Percentiles rank a stretch among this genome's conserved stretches.
phyloP scores from a whole-genome alignment of 345 rosid genomes.

The Citrus cavaleriei region DNA sequence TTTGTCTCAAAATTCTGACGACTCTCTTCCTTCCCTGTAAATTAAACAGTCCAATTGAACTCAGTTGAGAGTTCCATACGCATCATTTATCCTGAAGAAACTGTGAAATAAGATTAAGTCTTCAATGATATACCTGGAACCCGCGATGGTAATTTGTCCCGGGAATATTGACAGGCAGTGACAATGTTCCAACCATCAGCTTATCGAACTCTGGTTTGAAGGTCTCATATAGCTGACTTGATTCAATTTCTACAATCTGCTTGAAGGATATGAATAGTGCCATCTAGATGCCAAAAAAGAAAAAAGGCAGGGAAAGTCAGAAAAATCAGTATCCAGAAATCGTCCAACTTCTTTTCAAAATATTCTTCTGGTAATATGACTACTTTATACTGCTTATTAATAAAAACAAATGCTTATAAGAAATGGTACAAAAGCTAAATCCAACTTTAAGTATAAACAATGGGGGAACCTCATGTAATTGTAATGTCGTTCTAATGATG shows the following conservation, averaged over 20 bases:
- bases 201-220: conserved; percentile 65
- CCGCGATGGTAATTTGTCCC: conserved; percentile 74
- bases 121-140: conserved; percentile 43
- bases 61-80: neutral
- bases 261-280: conserved; percentile 54
- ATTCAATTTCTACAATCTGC: conserved; percentile 49
- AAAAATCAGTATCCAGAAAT: neutral
- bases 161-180: conserved; percentile 73
- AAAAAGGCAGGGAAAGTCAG: neutral
- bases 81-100: neutral
- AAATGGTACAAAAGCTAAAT: neutral
- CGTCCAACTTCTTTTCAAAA: neutral
- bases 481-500: neutral
- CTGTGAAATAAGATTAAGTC: neutral
- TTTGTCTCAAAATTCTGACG: conserved; percentile 32
- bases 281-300: conserved; percentile 40
- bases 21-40: conserved; percentile 59
- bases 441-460: neutral
- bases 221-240: conserved; percentile 24
- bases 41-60: neutral
- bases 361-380: neutral
- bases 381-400: neutral
- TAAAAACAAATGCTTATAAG: neutral
- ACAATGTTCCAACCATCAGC: conserved; percentile 70
- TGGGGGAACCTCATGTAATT: neutral